These are phyloP conservation scores for Gracilaria gracilis DNA, from an alignment of 23 red algal species.

Conservation along the genomic window DNA sequence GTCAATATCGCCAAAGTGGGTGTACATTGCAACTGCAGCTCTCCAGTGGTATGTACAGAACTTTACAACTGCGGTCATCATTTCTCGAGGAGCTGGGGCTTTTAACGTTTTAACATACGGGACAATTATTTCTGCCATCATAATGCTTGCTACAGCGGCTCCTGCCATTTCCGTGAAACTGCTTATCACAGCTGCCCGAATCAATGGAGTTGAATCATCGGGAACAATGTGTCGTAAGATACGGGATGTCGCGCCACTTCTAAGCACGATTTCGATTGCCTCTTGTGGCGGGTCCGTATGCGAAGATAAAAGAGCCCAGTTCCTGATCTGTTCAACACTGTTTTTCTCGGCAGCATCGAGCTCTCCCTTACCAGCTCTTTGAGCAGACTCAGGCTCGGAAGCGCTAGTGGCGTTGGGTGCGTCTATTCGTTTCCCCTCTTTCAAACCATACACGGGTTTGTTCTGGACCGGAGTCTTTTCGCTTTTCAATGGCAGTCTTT, in stretches of 20 bases:
- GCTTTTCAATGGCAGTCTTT: neutral
- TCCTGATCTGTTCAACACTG: constrained; percentile 8
- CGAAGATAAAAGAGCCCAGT: constrained; percentile 37
- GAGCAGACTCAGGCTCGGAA: no score
- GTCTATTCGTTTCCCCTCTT: neutral
- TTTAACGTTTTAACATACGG: constrained; percentile 29
- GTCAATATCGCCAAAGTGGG: neutral
- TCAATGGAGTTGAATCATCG: neutral
- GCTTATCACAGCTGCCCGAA: constrained; percentile 44
- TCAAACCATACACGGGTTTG: neutral
- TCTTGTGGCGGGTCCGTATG: constrained; percentile 34
- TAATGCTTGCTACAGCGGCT: neutral
- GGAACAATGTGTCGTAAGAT: constrained; percentile 30
- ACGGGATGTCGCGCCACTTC: neutral
- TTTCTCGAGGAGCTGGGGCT: constrained; percentile 64
- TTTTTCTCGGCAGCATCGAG: neutral
- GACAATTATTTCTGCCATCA: constrained; percentile 25
- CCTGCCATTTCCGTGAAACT: constrained; percentile 22
- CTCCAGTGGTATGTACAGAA: constrained; percentile 59
- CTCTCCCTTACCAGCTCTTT: neutral
- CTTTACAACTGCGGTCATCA: constrained; percentile 50
- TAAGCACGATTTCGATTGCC: neutral
- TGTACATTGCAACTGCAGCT: constrained; percentile 33
- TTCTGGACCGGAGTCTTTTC: neutral
- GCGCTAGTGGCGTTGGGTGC: neutral